These are phyloP conservation scores for Beauveria sp. DNA, from an alignment of 2,329 filamentous ascomycete genomes.

Conservation along the genomic window DNA sequence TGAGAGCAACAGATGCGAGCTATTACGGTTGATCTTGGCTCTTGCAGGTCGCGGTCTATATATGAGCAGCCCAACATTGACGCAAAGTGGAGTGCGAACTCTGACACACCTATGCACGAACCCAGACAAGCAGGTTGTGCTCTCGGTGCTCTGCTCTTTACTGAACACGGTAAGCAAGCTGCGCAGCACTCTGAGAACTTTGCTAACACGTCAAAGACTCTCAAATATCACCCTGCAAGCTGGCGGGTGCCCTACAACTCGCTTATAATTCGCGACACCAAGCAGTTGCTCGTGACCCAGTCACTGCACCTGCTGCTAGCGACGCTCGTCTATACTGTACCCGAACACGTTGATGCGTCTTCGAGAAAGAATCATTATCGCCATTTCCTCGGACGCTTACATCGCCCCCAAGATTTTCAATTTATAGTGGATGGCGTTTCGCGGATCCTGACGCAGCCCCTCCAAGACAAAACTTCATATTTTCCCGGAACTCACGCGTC, in stretches of 20 bases:
- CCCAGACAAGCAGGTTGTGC: conserved; percentile 81
- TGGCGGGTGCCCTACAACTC: conserved; percentile 95
- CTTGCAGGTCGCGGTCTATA: conserved; percentile 92
- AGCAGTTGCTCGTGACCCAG: conserved; percentile 85
- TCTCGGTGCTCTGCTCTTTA: conserved; percentile 85
- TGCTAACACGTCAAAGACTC: conserved; percentile 46
- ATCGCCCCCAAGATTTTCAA: conserved; percentile 93
- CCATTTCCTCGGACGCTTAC: conserved; percentile 82
- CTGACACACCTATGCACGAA: conserved; percentile 86
- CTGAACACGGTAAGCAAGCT: conserved; percentile 69
- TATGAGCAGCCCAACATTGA: conserved; percentile 69
- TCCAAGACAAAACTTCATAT: conserved; percentile 83
- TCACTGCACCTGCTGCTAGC: conserved; percentile 85
- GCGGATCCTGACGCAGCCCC: conserved; percentile 82
- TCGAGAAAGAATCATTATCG: conserved; percentile 86
- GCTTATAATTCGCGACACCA: conserved; percentile 83
- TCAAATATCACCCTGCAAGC: conserved; percentile 91
- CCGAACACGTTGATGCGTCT: conserved; percentile 58
- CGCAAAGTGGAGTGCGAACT: conserved; percentile 72
- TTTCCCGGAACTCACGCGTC: conserved; percentile 76
- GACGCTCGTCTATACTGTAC: conserved; percentile 78
- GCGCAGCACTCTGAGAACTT: neutral
- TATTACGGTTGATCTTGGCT: conserved; percentile 77
- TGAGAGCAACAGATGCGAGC: conserved; percentile 87
- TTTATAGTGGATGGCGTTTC: conserved; percentile 95